Evolutionary conservation across 495 filamentous ascomycete species (phyloP).

Genomic region (Annulohypoxylon bovei): DNA sequence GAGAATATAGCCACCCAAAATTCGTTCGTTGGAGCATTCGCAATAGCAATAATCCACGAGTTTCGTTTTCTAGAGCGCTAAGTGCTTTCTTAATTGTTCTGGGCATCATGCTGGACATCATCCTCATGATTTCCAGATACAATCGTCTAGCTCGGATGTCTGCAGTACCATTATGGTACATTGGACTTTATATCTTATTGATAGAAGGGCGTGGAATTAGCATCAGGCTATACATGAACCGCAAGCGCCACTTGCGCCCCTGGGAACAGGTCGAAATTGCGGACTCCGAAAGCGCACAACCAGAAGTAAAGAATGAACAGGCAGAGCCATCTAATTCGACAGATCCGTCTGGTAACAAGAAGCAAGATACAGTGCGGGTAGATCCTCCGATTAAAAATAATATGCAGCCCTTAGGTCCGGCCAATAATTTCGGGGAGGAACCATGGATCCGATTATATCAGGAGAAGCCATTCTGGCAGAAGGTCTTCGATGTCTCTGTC

Average conservation of each 20-base stretch:
- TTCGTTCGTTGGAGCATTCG: slow-evolving; percentile 73
- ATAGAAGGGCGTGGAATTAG: slow-evolving; percentile 69
- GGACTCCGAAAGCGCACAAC: slow-evolving; percentile 35
- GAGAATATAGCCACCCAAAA: slow-evolving; percentile 71
- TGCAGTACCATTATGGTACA: slow-evolving; percentile 65
- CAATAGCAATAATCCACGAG: slow-evolving; percentile 69
- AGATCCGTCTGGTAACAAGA: slow-evolving; percentile 26
- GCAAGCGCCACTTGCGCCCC: slow-evolving; percentile 70
- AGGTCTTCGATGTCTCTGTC: slow-evolving; percentile 69
- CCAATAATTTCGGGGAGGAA: slow-evolving; percentile 68
- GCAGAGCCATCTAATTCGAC: slow-evolving; percentile 11
- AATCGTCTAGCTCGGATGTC: slow-evolving; percentile 64
- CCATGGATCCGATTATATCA: slow-evolving; percentile 69
- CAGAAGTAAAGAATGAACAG: not conserved
- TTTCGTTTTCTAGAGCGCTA: slow-evolving; percentile 66
- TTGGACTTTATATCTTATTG: slow-evolving; percentile 68
- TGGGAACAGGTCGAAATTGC: slow-evolving; percentile 62
- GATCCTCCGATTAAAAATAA: slow-evolving; percentile 55
- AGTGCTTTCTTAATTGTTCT: slow-evolving; percentile 60
- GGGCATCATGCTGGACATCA: slow-evolving; percentile 61
- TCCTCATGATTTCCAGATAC: slow-evolving; percentile 65
- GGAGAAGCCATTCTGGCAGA: slow-evolving; percentile 64
- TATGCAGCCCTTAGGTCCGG: slow-evolving; percentile 57
- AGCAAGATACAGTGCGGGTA: slow-evolving; percentile 7
- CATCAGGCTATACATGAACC: slow-evolving; percentile 65